Evolutionary conservation across 2,329 filamentous ascomycete species (phyloP), one percentile per base, ranked within the genome.

Genomic region (Claviceps monticola): DNA sequence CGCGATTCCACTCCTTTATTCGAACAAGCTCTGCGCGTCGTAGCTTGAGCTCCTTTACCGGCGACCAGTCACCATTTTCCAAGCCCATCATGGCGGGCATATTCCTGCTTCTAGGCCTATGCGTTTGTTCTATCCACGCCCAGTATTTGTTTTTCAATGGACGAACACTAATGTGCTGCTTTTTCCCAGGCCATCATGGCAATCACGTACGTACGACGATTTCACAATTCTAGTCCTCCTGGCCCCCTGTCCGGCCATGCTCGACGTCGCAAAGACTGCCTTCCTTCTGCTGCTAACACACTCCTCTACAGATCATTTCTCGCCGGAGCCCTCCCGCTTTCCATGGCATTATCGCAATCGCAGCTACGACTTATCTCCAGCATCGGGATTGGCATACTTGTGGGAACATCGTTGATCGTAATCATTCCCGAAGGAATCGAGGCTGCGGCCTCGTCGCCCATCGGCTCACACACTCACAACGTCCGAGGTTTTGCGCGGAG

Each of bases 401-500:
- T 98, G 16, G 93, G 93, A 38, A 97, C 93, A 29, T 91, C 91
- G 1, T 77, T 98, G 57, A 91, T 97, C 57, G 89, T 98, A 36
- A 97, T 98, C 63, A 95, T 98, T 61, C 93, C 93, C 1, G 93
- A 98, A 68, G 93, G 93, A 39, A 84, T 97, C 54, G 90, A 96
- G 64, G 91, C 93, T 3, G 77, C 96, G 53, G 88, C 93, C 59
- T 82, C 75, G 14, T 71, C 76, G 2, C 67, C 69, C 2, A 64
- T 71, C 53, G 58, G 64, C 6, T 56, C 65, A 9, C 69, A 72
- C 46, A 58, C 67, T 49, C 70, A 70, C 58, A 63, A 63, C 52
- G 56, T 63, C 16, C 59, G 65, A 52, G 63, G 57, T 34, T 51
- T 69, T 26, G 57, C 64, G 46, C 64, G 59, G 51, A 58, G 67